Evolutionary conservation across 2,329 filamentous ascomycete genomes (phyloP).

Genomic region (Graphilbum fragrans): DNA sequence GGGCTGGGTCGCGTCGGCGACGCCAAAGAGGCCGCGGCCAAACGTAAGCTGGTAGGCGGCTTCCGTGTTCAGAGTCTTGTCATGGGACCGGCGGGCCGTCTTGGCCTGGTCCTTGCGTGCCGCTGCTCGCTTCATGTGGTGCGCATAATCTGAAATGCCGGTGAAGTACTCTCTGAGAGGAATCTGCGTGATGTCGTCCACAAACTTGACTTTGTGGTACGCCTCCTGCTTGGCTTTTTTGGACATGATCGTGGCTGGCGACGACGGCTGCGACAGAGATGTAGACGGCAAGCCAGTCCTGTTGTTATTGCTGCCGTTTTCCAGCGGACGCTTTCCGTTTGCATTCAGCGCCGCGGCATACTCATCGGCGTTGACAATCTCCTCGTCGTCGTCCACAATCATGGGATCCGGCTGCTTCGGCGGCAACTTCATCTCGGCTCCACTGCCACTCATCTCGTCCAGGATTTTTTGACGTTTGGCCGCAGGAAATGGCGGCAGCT

Average conservation of each 20-base stretch:
- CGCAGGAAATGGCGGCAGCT: constrained; percentile 7
- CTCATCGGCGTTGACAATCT: neutral
- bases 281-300: neutral
- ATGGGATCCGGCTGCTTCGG: constrained; percentile 3
- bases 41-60: constrained; percentile 8
- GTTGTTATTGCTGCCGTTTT: neutral
- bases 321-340: neutral
- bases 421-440: neutral
- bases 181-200: constrained; percentile 11
- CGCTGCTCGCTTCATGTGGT: constrained; percentile 8
- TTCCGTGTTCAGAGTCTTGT: neutral
- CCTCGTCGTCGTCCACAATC: constrained; percentile 7
- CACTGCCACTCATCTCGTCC: neutral
- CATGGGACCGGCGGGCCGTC: constrained; percentile 3
- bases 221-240: neutral
- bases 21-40: constrained; percentile 11
- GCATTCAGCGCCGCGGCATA: neutral
- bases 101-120: constrained; percentile 5
- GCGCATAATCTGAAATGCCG: constrained; percentile 8
- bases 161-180: constrained; percentile 9
- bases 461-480: neutral
- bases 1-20: constrained; percentile 2
- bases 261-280: neutral
- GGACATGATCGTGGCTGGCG: neutral
- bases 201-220: constrained; percentile 3